Evolutionary conservation across 2,329 filamentous ascomycete genomes (phyloP), one percentile per base, ranked within the genome.

Genomic region (Ophiostoma novo-ulmi): DNA sequence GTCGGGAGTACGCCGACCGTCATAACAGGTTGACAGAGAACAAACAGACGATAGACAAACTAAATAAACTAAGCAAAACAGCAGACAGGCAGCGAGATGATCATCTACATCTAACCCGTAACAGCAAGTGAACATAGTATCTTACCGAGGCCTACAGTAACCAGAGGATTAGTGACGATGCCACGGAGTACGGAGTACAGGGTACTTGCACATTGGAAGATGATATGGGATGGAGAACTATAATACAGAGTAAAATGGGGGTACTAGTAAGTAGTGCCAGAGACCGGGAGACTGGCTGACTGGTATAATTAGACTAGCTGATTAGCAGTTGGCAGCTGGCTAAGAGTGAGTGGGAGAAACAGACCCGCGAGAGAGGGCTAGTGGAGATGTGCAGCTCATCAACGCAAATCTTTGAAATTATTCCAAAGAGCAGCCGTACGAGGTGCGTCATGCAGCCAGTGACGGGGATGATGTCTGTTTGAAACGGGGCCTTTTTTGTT

Each of bases 311-410:
- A 31, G 31, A 31, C 31, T 17, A 20, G 41, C 5, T 3, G 44
- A 20, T 48, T n/a, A 20, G 44, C n/a, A 20, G 44, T 20, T 48
- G 44, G 44, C 44, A 20, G 44, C 44, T 48, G 44, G 44, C 44
- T 48, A 20, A 20, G 44, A 48, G 44, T 20, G 44, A 20, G 14
- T 48, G 44, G 20, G 17, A 48, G 44, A 48, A 48, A 48, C 44
- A 20, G 26, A 17, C 10, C 7, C 13, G n/a, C 8, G 52, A 14
- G 52, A 8, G n/a, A 58, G 22, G 52, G 22, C 52, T 58, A 26
- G 52, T 22, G 52, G 52, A 26, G 52, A 58, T 58, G 52, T 58
- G 52, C 52, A 58, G 52, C 52, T 58, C 52, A 31, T 58, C 52
- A 22, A 58, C 2, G 52, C 52, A 58, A 26, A 22, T 58, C 26